Conservation (phyloP, 495 filamentous ascomycete genomes). For the Chaetomidium leptoderma region DNA sequence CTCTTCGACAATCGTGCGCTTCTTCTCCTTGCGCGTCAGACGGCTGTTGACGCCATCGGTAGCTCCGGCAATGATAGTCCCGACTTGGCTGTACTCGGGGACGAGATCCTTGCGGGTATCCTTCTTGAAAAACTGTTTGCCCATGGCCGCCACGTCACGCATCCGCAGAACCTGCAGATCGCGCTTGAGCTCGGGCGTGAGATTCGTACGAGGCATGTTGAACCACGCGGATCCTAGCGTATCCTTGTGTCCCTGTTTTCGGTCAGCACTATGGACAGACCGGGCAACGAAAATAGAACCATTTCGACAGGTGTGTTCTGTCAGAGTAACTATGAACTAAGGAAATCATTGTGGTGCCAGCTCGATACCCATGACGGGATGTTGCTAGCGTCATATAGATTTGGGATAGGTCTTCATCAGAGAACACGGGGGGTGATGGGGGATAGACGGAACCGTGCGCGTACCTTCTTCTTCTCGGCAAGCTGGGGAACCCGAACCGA, state of each 20-base stretch:
- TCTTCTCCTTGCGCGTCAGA: conserved; percentile 79
- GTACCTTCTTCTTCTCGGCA: conserved; percentile 42
- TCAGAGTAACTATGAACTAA: conserved; percentile 99
- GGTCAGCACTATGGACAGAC: conserved; percentile 22
- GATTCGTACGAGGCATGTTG: conserved; percentile 73
- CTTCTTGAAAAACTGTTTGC: conserved; percentile 87
- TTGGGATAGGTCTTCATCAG: conserved; percentile 41
- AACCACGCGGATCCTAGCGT: conserved; percentile 70
- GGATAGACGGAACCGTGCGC: neutral
- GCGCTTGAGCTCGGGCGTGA: conserved; percentile 79
- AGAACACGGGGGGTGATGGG: conserved; percentile 15
- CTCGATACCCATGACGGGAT: conserved; percentile 44
- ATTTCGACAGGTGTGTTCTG: conserved; percentile 27
- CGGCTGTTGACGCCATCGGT: conserved; percentile 79
- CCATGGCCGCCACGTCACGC: conserved; percentile 79
- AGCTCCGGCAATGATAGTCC: conserved; percentile 82
- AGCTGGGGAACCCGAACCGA: conserved; percentile 41
- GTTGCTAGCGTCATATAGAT: conserved; percentile 43
- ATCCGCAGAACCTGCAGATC: conserved; percentile 84
- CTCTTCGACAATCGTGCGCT: conserved; percentile 87
- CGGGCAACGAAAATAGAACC: conserved; percentile 9
- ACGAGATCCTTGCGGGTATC: conserved; percentile 54
- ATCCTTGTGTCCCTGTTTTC: conserved; percentile 38
- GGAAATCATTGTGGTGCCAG: conserved; percentile 58
- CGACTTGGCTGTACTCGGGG: conserved; percentile 82